Evolutionary conservation across 2,329 filamentous ascomycete genomes (phyloP), one percentile per base, ranked within the genome.

Genomic region (Tolypocladium pustulatum): DNA sequence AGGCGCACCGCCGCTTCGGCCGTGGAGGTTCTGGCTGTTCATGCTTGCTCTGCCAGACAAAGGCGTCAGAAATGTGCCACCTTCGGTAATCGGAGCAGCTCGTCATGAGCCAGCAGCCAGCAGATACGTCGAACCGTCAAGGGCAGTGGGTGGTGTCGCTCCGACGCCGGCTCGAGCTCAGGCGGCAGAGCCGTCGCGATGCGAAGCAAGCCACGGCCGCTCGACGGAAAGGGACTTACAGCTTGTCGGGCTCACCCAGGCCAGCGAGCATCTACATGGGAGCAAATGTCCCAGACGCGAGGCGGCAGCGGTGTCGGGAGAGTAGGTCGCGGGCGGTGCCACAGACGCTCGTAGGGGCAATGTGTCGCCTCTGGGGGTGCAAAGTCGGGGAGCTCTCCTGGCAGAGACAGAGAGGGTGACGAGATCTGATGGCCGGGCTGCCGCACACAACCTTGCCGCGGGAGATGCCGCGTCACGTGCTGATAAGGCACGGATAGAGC

Each of bases 11-110:
- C 71, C 69, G 66, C 67, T 65, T 63, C 69, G 72, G 65, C 69
- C 70, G 68, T 78, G 76, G 59, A 75, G 69, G 60, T 72, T 73
- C 63, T 77, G 75, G 69, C 69, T 77, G 65, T 80, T 80, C 78
- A 80, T 81, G 63, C 61, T 72, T 56, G 60, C 64, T 63, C 57
- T 40, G 40, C 40, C 34, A 36, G n/a, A 51, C n/a, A 51, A 41
- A 34, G 3, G 37, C 46, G 55, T 59, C 38, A 62, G 61, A 52
- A 57, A 36, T 5, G 22, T 36, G 25, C 34, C 34, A 40, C 1
- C 10, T 25, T 15, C 56, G 40, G 36, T 12, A 55, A 27, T 25
- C 34, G 36, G 38, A 20, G 36, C 36, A 17, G 34, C 54, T 27
- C 54, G 36, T 22, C 22, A 20, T 22, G 12, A 10, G 30, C 10